Conservation (phyloP, 257 asterid genomes). For the Primulina tabacum region DNA sequence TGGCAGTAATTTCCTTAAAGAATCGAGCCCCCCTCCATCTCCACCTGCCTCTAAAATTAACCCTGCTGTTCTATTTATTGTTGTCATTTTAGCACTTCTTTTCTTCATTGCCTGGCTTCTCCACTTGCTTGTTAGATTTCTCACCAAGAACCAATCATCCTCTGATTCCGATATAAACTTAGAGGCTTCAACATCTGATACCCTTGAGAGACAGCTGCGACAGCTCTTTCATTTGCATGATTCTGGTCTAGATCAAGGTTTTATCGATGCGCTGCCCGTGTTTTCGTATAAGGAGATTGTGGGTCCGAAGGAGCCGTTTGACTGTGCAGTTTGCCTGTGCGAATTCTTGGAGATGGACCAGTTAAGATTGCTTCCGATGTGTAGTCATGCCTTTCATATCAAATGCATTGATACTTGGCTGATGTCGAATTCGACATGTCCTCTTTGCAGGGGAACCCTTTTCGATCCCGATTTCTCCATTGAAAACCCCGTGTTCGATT, state of each 20-base stretch:
- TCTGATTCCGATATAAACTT: constrained; percentile 27
- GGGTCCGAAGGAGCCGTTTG: constrained; percentile 45
- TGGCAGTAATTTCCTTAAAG: constrained; percentile 32
- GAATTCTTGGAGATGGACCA: constrained; percentile 39
- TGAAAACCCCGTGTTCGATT: constrained; percentile 30
- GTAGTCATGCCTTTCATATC: constrained; percentile 53
- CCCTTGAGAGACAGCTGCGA: constrained; percentile 49
- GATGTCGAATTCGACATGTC: constrained; percentile 46
- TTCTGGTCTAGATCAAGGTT: constrained; percentile 52
- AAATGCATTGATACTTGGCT: constrained; percentile 58
- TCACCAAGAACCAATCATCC: constrained; percentile 28
- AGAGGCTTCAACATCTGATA: constrained; percentile 34
- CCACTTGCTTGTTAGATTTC: constrained; percentile 40
- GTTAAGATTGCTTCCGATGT: constrained; percentile 45
- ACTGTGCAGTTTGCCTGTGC: constrained; percentile 56
- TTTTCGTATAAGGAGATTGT: constrained; percentile 42
- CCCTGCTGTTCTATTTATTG: constrained; percentile 36
- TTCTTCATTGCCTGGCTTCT: constrained; percentile 42
- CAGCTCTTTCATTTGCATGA: constrained; percentile 51
- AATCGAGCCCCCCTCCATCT: constrained; percentile 37
- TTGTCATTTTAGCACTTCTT: constrained; percentile 35
- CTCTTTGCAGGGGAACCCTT: constrained; percentile 47
- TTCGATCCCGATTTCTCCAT: constrained; percentile 27
- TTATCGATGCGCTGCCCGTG: constrained; percentile 49
- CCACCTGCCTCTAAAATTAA: constrained; percentile 33